Conservation (phyloP, 768 basidiomycete genomes). For the Hypholoma sublateritium region DNA sequence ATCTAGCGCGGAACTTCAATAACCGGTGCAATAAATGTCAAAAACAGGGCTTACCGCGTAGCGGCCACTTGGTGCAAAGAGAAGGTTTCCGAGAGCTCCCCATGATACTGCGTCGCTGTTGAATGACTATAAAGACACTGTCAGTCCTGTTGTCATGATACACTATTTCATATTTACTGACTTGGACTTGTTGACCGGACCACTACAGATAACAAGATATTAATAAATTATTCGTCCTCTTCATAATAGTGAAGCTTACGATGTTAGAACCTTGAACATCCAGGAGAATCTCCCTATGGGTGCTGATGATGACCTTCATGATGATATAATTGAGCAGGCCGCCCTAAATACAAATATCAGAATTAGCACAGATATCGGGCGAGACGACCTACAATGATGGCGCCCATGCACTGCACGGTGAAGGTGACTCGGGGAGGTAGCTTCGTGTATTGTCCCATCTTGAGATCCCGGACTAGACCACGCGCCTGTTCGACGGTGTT, state of each 20-base stretch:
- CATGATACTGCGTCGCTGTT: constrained; percentile 54
- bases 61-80: constrained; percentile 45
- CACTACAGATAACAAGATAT: constrained; percentile 36
- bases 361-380: not conserved
- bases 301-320: constrained; percentile 54
- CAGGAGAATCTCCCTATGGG: constrained; percentile 47
- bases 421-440: constrained; percentile 67
- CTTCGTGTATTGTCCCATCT: constrained; percentile 55
- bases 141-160: not conserved
- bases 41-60: constrained; percentile 36
- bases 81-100: constrained; percentile 52
- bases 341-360: constrained; percentile 19
- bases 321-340: constrained; percentile 47
- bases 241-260: constrained; percentile 28
- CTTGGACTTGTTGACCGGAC: constrained; percentile 43
- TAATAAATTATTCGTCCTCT: not conserved
- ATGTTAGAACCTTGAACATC: constrained; percentile 54
- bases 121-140: constrained; percentile 24
- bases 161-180: constrained; percentile 5
- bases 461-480: constrained; percentile 58
- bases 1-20: constrained; percentile 27
- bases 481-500: constrained; percentile 48
- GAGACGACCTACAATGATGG: constrained; percentile 46
- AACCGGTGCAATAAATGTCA: constrained; percentile 11
- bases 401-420: constrained; percentile 55